Conservation (phyloP, 805 yeast species). For the Wickerhamomyces kurtzmanii region DNA sequence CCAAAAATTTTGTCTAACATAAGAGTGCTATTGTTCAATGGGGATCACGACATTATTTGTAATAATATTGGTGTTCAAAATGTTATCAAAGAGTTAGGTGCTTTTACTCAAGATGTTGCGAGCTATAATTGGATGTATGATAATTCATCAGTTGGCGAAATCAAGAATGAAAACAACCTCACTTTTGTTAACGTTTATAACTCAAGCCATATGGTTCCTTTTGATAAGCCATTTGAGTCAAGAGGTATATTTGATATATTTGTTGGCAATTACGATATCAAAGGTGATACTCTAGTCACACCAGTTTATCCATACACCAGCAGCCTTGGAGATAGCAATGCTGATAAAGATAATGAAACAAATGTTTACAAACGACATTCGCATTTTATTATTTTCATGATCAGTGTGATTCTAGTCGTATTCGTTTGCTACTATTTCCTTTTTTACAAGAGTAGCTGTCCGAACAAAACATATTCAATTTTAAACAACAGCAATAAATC, state of each 20-base stretch:
- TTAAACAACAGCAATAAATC: too few species aligned
- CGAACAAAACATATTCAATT: too few species aligned
- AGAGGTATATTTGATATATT: conserved; percentile 59
- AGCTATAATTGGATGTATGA: conserved; percentile 37
- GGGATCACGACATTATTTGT: conserved; percentile 85
- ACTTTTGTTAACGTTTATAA: conserved; percentile 66
- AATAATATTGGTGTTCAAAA: conserved; percentile 69
- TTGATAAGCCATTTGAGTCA: conserved; percentile 61
- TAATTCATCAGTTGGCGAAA: conserved; percentile 29
- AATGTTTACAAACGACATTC: too few species aligned
- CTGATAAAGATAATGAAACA: too few species aligned
- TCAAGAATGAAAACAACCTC: conserved; percentile 55
- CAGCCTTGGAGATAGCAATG: too few species aligned
- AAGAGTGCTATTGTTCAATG: conserved; percentile 71
- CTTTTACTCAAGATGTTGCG: conserved; percentile 29
- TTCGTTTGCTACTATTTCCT: too few species aligned
- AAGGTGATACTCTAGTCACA: too few species aligned
- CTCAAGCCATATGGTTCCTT: conserved; percentile 93
- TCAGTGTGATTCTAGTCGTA: too few species aligned
- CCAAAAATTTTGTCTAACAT: conserved; percentile 50
- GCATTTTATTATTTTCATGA: too few species aligned
- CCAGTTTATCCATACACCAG: too few species aligned
- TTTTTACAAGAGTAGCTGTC: too few species aligned
- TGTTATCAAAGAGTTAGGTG: conserved; percentile 48
- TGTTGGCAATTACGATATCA: conserved; percentile 13